phyloP scores from a whole-genome alignment of 331 rosid genomes.

The Arachis monticola region DNA sequence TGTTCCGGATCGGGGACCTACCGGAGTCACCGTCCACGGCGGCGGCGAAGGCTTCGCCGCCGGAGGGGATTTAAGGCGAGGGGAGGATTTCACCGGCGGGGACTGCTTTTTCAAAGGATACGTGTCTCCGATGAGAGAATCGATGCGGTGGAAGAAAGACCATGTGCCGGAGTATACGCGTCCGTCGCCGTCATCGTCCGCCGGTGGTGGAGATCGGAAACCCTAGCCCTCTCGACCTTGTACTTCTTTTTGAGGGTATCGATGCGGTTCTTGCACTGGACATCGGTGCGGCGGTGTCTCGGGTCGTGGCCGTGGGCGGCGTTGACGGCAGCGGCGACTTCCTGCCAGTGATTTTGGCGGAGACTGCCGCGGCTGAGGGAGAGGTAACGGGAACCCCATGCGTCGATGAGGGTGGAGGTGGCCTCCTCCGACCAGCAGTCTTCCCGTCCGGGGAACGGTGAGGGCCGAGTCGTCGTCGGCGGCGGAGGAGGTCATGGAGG shows the following conservation, averaged over 20 bases:
- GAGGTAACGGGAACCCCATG: constrained; percentile 71
- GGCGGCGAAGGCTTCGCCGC: constrained; percentile 37
- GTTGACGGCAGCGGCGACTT: constrained; percentile 72
- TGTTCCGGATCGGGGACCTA: constrained; percentile 63
- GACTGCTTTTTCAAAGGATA: constrained; percentile 37
- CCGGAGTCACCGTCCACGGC: constrained; percentile 54
- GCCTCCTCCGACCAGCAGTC: constrained; percentile 77
- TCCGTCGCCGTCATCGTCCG: constrained; percentile 12
- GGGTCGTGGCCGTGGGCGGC: constrained; percentile 55
- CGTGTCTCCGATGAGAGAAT: constrained; percentile 56
- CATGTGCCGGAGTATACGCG: constrained; percentile 50
- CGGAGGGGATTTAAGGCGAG: constrained; percentile 22
- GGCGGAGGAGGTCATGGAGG: constrained; percentile 40
- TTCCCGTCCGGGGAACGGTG: constrained; percentile 53
- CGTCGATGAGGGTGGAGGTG: constrained; percentile 71
- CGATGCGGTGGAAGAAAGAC: constrained; percentile 64
- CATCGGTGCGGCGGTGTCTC: constrained; percentile 52
- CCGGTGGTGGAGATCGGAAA: constrained; percentile 43
- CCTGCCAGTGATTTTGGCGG: constrained; percentile 73
- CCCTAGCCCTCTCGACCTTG: constrained; percentile 71
- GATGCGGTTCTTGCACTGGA: constrained; percentile 79
- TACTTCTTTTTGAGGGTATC: constrained; percentile 79
- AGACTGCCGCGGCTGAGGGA: constrained; percentile 63
- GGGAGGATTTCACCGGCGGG: constrained; percentile 28
- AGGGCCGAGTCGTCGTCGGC: constrained; percentile 40